These are phyloP conservation scores for Monosporascus sp. DNA, from an alignment of 2,329 filamentous ascomycete genomes.

Conservation along the genomic window DNA sequence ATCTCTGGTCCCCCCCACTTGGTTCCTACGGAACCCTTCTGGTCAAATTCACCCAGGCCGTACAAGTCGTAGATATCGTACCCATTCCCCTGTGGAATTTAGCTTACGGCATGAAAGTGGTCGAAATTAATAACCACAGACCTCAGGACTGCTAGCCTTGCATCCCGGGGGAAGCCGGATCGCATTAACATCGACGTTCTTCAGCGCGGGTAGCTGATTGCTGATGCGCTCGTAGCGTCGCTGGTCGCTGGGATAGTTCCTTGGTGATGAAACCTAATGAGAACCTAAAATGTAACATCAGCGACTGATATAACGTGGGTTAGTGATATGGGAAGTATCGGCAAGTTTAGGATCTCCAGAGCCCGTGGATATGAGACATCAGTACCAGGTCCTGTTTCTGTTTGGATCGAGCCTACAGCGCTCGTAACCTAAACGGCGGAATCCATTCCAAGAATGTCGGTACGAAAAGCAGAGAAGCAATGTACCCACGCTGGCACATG, in stretches of 20 bases:
- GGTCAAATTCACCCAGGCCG: constrained; percentile 66
- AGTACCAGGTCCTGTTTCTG: no score
- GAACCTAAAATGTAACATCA: background rate
- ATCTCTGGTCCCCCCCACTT: constrained; percentile 64
- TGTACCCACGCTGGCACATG: no score
- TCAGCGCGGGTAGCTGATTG: constrained; percentile 45
- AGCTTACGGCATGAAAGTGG: background rate
- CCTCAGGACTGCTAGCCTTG: background rate
- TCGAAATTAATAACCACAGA: no score
- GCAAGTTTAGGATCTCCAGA: background rate
- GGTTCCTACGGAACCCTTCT: constrained; percentile 56
- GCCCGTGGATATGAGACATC: background rate
- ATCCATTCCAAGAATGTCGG: no score
- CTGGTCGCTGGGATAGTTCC: constrained; percentile 59
- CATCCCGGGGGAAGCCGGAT: constrained; percentile 53
- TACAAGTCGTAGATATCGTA: constrained; percentile 68
- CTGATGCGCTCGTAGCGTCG: constrained; percentile 56
- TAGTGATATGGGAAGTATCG: background rate
- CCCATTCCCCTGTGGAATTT: constrained; percentile 49
- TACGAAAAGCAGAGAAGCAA: no score
- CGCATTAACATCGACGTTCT: constrained; percentile 54
- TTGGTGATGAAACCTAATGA: background rate
- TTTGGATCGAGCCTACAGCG: no score
- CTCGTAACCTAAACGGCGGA: no score
- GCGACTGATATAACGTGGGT: background rate